Evolutionary conservation across 495 filamentous ascomycete genomes (phyloP).

Genomic region (Bacidia gigantensis): DNA sequence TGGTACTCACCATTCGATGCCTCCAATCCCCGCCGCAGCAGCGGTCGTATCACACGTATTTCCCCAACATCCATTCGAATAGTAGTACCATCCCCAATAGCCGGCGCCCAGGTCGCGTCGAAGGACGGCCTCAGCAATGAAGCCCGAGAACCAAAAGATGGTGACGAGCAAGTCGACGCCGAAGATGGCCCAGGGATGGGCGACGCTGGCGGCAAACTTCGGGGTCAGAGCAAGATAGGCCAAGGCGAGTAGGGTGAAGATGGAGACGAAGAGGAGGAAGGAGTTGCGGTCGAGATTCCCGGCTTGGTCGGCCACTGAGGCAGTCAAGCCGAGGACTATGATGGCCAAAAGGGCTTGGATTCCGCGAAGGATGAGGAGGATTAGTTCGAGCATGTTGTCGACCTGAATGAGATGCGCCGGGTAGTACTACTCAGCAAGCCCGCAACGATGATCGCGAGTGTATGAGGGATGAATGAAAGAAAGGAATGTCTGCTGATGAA

Average conservation of each 20-base stretch:
- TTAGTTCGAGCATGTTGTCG: conserved; percentile 19
- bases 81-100: not conserved
- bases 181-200: conserved; percentile 43
- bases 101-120: conserved; percentile 30
- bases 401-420: no score
- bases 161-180: conserved; percentile 56
- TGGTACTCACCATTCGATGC: conserved; percentile 46
- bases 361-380: conserved; percentile 44
- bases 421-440: no score
- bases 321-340: conserved; percentile 58
- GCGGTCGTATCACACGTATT: conserved; percentile 35
- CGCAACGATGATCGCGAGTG: no score
- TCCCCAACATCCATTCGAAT: conserved; percentile 2
- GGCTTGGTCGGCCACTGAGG: conserved; percentile 30
- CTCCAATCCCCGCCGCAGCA: conserved; percentile 41
- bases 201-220: conserved; percentile 40
- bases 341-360: conserved; percentile 52
- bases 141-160: conserved; percentile 82
- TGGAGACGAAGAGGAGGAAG: conserved; percentile 63
- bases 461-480: no score
- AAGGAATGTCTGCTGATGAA: no score
- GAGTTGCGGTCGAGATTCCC: conserved; percentile 37
- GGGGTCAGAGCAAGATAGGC: conserved; percentile 52
- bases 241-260: conserved; percentile 61
- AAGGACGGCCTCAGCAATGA: conserved; percentile 57